Percentiles rank a stretch among this genome's conserved stretches.
Conservation (phyloP, 495 filamentous ascomycete genomes). For the Aspergillus bridgeri region DNA sequence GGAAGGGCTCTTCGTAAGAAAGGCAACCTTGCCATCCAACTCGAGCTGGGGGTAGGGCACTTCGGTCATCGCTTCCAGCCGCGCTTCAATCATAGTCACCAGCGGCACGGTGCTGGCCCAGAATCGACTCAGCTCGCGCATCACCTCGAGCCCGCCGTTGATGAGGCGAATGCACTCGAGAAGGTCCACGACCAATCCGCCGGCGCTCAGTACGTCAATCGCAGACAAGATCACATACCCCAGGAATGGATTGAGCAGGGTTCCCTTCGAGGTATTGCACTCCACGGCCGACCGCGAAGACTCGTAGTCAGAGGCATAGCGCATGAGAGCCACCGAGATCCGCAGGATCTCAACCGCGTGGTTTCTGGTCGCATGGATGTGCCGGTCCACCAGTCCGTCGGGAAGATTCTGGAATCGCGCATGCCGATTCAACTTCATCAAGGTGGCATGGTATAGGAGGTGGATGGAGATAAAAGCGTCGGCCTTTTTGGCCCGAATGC, state of each 20-base stretch:
- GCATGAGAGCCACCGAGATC: conserved; percentile 28
- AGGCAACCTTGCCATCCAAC: conserved; percentile 30
- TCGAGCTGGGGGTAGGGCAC: conserved; percentile 23
- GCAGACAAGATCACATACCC: conserved; percentile 45
- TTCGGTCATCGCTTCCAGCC: conserved; percentile 28
- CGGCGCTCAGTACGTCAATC: conserved; percentile 46
- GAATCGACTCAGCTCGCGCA: conserved; percentile 29
- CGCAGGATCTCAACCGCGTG: conserved; percentile 43
- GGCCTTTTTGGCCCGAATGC: conserved; percentile 41
- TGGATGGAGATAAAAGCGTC: conserved; percentile 58
- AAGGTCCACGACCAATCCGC: conserved; percentile 30
- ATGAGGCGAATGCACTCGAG: conserved; percentile 45
- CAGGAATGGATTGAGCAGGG: conserved; percentile 39
- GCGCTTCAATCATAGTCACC: conserved; percentile 26
- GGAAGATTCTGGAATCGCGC: conserved; percentile 39
- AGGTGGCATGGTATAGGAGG: conserved; percentile 56
- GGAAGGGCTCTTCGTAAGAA: conserved; percentile 28
- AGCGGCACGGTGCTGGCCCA: conserved; percentile 34
- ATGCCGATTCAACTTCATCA: conserved; percentile 62
- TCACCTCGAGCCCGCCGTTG: conserved; percentile 38
- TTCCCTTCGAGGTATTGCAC: conserved; percentile 7
- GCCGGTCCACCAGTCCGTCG: conserved; percentile 27
- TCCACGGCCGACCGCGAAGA: conserved; percentile 21
- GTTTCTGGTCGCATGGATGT: conserved; percentile 37
- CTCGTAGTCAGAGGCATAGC: conserved; percentile 22